A percentile compares a stretch with the other conserved stretches of the same genome.
Evolutionary conservation across 768 basidiomycete genomes (phyloP).

Genomic region (Daedaleopsis nitida): DNA sequence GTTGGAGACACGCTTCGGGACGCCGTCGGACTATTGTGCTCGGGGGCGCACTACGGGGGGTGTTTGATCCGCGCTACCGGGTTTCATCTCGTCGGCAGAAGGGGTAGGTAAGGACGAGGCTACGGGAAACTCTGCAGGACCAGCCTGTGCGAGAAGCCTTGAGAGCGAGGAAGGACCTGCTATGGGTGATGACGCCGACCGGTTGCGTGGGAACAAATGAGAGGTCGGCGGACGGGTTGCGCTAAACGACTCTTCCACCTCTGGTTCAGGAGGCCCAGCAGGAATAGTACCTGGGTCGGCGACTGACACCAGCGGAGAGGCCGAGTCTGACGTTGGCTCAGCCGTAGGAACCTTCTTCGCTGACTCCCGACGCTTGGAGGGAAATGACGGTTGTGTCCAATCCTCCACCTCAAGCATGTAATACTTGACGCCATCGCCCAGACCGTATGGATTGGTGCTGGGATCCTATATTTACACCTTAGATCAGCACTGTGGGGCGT

Average conservation of each 20-base stretch:
- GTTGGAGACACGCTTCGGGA: conserved; percentile 8
- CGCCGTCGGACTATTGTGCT: conserved; percentile 3
- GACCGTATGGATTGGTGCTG: conserved; percentile 83
- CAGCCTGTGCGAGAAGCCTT: conserved; percentile 75
- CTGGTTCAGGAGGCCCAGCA: conserved; percentile 64
- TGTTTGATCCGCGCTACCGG: not conserved
- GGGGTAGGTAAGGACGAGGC: conserved; percentile 10
- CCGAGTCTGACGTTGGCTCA: conserved; percentile 8
- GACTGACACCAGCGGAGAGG: conserved; percentile 12
- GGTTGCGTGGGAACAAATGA: conserved; percentile 65
- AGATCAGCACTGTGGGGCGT: too few species aligned
- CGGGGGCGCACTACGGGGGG: not conserved
- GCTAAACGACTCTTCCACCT: conserved; percentile 74
- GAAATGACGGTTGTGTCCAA: conserved; percentile 76
- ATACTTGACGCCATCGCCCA: conserved; percentile 88
- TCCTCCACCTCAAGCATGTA: conserved; percentile 94
- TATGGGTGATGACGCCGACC: conserved; percentile 67
- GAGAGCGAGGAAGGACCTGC: conserved; percentile 81
- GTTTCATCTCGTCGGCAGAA: not conserved
- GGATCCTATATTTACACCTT: conserved; percentile 56
- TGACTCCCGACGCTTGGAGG: conserved; percentile 59
- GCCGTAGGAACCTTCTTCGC: conserved; percentile 49
- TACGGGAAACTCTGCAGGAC: conserved; percentile 5
- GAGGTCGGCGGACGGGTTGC: conserved; percentile 67
- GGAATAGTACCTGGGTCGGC: conserved; percentile 46